Evolutionary conservation across 192 early-diverging fungal species (phyloP).

Genomic region (Entomortierella chlamydospora): DNA sequence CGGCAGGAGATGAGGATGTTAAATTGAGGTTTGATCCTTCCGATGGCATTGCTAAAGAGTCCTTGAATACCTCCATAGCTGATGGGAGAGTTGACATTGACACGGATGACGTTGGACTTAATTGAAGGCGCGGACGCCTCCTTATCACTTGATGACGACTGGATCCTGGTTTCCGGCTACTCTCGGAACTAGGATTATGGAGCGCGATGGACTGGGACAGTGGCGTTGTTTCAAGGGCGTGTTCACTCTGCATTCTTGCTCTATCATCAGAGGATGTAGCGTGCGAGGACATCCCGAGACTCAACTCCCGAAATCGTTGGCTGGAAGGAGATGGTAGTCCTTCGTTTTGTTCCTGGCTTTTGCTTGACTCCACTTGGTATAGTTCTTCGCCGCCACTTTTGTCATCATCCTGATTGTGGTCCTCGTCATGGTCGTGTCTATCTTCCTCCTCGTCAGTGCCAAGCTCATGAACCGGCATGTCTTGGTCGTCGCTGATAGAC

Average conservation of each 20-base stretch:
- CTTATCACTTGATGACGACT: neutral
- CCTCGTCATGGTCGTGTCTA: no score
- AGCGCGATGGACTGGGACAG: no score
- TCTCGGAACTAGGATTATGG: no score
- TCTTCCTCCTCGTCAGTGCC: neutral
- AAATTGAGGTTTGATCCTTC: neutral
- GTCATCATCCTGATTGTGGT: no score
- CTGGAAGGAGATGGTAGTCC: neutral
- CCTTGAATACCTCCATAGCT: neutral
- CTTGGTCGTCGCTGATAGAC: neutral
- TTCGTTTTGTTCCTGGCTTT: neutral
- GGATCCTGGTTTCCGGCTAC: neutral
- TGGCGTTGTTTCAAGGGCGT: no score
- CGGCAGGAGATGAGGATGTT: neutral
- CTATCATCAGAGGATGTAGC: neutral
- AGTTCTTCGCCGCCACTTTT: neutral
- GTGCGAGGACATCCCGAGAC: neutral
- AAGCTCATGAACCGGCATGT: neutral
- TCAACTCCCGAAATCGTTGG: neutral
- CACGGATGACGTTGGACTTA: neutral
- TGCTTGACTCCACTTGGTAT: neutral
- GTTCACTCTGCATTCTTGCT: neutral
- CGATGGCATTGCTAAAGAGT: neutral
- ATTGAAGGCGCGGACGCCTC: slow-evolving; percentile 6
- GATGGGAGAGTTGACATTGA: neutral